Conservation (phyloP, 768 basidiomycete species). For the Amanita molliuscula region DNA sequence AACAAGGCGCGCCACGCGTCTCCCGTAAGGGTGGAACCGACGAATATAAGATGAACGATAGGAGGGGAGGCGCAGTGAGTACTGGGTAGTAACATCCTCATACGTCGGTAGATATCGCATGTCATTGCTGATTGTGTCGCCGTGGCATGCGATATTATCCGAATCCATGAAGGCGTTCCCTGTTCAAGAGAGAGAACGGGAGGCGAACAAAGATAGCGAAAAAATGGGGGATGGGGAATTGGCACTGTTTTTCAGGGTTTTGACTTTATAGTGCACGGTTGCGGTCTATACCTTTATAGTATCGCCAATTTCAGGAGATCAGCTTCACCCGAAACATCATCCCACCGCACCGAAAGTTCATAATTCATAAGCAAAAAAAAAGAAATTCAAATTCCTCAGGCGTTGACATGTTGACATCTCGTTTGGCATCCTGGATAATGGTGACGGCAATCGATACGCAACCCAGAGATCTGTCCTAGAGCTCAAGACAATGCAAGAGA, state of each 20-base stretch:
- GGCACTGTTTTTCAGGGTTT: neutral
- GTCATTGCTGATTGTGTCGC: neutral
- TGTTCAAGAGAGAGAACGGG: neutral
- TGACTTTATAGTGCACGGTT: neutral
- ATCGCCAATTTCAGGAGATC: neutral
- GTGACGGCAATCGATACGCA: too few species aligned
- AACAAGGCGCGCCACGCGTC: neutral
- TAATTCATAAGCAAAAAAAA: neutral
- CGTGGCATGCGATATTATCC: neutral
- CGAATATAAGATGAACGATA: slow-evolving; percentile 2
- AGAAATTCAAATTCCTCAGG: neutral
- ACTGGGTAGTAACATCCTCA: neutral
- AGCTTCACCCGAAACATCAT: neutral
- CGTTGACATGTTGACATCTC: neutral
- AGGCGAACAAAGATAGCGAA: neutral
- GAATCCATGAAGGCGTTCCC: neutral
- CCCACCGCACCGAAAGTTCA: neutral
- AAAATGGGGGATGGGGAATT: neutral
- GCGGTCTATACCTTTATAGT: neutral
- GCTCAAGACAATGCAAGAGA: too few species aligned
- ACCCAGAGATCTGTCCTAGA: too few species aligned
- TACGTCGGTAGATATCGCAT: neutral
- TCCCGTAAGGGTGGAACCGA: neutral
- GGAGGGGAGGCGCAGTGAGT: neutral
- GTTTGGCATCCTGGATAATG: too few species aligned